These are phyloP conservation scores for Lachnellula suecica DNA, from an alignment of 2,329 filamentous ascomycete species.

Conservation along the genomic window DNA sequence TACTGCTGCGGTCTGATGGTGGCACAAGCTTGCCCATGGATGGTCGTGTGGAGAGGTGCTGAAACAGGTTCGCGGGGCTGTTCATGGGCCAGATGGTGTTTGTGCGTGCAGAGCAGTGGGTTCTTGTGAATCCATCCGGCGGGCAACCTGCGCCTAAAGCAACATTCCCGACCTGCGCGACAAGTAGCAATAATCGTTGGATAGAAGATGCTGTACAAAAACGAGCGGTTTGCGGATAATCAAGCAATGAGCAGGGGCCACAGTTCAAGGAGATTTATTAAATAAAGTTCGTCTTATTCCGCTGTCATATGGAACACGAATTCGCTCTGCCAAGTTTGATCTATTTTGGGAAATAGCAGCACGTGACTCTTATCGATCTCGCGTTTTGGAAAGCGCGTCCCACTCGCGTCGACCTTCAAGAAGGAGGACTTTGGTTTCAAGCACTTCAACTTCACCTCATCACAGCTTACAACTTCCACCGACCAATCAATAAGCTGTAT, in stretches of 20 bases:
- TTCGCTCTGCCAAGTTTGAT: too few relatives aligned
- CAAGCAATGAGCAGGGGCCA: too few relatives aligned
- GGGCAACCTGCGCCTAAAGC: constrained; percentile 6
- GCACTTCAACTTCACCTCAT: not conserved
- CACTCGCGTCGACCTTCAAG: too few relatives aligned
- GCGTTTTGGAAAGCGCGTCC: constrained; percentile 1
- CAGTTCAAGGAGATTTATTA: too few relatives aligned
- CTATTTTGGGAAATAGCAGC: not conserved
- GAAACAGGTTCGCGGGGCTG: constrained; percentile 16
- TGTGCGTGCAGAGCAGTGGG: too few relatives aligned
- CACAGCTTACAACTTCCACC: not conserved
- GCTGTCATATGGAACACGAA: too few relatives aligned
- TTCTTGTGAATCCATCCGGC: constrained; percentile 1
- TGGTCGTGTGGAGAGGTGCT: too few relatives aligned
- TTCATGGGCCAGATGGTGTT: too few relatives aligned
- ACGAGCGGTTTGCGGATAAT: too few relatives aligned
- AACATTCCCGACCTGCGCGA: constrained; percentile 8
- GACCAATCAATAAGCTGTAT: not conserved
- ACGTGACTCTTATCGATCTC: not conserved
- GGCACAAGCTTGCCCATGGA: not conserved
- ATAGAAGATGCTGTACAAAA: not conserved
- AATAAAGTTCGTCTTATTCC: too few relatives aligned
- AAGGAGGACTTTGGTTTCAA: not conserved
- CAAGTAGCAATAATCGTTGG: not conserved
- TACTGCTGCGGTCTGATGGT: not conserved